Evolutionary conservation across 1,284 basidiomycete genomes (phyloP).

Genomic region (Naganishia liquefaciens): DNA sequence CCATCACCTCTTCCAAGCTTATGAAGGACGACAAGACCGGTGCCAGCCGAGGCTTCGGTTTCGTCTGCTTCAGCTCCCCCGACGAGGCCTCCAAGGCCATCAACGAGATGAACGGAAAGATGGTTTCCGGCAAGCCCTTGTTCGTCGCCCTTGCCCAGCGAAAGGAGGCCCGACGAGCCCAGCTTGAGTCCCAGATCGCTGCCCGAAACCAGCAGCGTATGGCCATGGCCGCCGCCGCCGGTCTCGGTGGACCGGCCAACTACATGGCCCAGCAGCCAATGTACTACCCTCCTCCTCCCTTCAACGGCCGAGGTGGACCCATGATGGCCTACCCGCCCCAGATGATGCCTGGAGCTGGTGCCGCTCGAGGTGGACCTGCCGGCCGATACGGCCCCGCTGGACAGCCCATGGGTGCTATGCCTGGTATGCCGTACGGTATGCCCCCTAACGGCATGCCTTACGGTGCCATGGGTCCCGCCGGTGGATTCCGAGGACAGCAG

Average conservation of each 20-base stretch:
- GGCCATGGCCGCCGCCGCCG: slow-evolving; percentile 86
- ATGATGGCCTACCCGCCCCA: slow-evolving; percentile 74
- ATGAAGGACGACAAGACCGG: slow-evolving; percentile 88
- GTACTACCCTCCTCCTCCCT: slow-evolving; percentile 79
- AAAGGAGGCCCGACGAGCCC: slow-evolving; percentile 96
- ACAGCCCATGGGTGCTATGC: slow-evolving; percentile 67
- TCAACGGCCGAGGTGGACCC: slow-evolving; percentile 71
- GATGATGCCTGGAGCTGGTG: slow-evolving; percentile 59
- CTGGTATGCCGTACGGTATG: slow-evolving; percentile 49
- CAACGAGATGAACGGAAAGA: slow-evolving; percentile 99
- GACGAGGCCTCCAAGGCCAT: slow-evolving; percentile 99
- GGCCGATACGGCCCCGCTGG: slow-evolving; percentile 59
- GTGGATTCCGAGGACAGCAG: slow-evolving; percentile 35
- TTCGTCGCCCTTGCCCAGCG: slow-evolving; percentile 99
- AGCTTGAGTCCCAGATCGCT: slow-evolving; percentile 96
- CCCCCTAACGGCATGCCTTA: slow-evolving; percentile 52
- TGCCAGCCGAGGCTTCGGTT: slow-evolving; percentile 78
- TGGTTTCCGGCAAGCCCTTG: slow-evolving; percentile 97
- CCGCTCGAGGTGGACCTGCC: slow-evolving; percentile 63
- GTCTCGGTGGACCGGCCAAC: slow-evolving; percentile 67
- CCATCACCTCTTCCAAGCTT: slow-evolving; percentile 98
- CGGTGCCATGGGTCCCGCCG: slow-evolving; percentile 41
- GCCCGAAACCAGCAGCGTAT: slow-evolving; percentile 88
- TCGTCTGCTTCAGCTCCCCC: slow-evolving; percentile 97
- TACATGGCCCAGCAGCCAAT: slow-evolving; percentile 77